phyloP scores from a whole-genome alignment of 2,329 filamentous ascomycete species.

The Colletotrichum sp. region DNA sequence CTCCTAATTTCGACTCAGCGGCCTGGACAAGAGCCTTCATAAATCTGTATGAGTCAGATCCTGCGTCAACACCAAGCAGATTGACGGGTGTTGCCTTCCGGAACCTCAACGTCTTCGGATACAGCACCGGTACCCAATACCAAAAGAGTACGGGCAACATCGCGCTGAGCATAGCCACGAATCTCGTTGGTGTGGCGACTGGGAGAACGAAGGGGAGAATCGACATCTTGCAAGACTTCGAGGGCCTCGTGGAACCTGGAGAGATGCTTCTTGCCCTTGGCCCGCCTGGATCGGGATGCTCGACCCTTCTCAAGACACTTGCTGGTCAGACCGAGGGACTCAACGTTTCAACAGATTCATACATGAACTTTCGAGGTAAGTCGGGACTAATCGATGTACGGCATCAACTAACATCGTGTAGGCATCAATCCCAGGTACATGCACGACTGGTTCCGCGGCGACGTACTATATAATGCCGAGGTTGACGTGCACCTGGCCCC shows the following conservation, averaged over 20 bases:
- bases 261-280: conserved; percentile 66
- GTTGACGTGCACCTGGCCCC: conserved; percentile 68
- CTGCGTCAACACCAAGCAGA: conserved; percentile 25
- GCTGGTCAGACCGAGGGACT: conserved; percentile 26
- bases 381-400: accelerated
- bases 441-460: conserved; percentile 50
- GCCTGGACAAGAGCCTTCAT: conserved; percentile 32
- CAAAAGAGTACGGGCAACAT: conserved; percentile 29
- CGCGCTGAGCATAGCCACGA: conserved; percentile 22
- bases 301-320: conserved; percentile 69
- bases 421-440: conserved; percentile 20
- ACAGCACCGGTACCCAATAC: conserved; percentile 26
- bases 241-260: conserved; percentile 41
- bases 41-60: conserved; percentile 29
- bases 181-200: background rate
- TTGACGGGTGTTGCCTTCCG: conserved; percentile 31
- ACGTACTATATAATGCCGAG: conserved; percentile 72
- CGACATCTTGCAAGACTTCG: conserved; percentile 31
- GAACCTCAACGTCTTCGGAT: conserved; percentile 31
- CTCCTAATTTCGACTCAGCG: conserved; percentile 28
- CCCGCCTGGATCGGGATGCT: conserved; percentile 64
- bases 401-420: background rate
- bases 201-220: conserved; percentile 18
- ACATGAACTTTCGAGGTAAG: conserved; percentile 24
- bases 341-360: conserved; percentile 25